Conservation (phyloP, 495 filamentous ascomycete species). For the Cercophora sp. region DNA sequence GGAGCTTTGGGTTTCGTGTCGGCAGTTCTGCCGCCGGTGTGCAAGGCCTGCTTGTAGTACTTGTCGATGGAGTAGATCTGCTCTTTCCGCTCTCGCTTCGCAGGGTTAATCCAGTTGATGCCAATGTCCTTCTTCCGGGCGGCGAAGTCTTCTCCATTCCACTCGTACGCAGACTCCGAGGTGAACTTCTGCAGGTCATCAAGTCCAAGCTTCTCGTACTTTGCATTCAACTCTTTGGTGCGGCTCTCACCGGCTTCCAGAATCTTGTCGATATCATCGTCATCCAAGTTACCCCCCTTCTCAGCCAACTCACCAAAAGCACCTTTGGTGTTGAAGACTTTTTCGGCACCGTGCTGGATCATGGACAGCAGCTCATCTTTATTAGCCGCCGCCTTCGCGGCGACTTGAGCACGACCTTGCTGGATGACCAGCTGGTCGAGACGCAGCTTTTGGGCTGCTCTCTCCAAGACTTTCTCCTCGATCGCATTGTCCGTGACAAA, state of each 20-base stretch:
- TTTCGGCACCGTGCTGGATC: conserved; percentile 98
- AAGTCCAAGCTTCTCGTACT: conserved; percentile 96
- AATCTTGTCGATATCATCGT: conserved; percentile 88
- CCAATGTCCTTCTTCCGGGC: conserved; percentile 91
- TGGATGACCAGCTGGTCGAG: conserved; percentile 99
- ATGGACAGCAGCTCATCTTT: conserved; percentile 96
- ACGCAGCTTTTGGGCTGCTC: conserved; percentile 94
- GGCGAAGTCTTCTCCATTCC: conserved; percentile 96
- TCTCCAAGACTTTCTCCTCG: conserved; percentile 96
- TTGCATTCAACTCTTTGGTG: conserved; percentile 83
- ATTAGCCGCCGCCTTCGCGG: conserved; percentile 76
- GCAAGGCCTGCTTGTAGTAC: conserved; percentile 90
- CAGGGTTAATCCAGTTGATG: conserved; percentile 95
- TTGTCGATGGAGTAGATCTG: conserved; percentile 98
- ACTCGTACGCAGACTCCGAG: conserved; percentile 94
- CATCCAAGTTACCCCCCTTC: conserved; percentile 61
- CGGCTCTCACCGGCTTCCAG: conserved; percentile 81
- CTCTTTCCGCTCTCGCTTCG: conserved; percentile 98
- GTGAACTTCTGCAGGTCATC: conserved; percentile 98
- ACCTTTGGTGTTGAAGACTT: conserved; percentile 72
- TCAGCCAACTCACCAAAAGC: conserved; percentile 52
- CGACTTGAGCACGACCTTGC: conserved; percentile 92
- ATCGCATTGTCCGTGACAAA: conserved; percentile 98
- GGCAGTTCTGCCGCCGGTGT: conserved; percentile 77
- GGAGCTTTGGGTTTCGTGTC: conserved; percentile 95